Conservation (phyloP, 2,329 filamentous ascomycete genomes). For the Sphaerulina musiva region DNA sequence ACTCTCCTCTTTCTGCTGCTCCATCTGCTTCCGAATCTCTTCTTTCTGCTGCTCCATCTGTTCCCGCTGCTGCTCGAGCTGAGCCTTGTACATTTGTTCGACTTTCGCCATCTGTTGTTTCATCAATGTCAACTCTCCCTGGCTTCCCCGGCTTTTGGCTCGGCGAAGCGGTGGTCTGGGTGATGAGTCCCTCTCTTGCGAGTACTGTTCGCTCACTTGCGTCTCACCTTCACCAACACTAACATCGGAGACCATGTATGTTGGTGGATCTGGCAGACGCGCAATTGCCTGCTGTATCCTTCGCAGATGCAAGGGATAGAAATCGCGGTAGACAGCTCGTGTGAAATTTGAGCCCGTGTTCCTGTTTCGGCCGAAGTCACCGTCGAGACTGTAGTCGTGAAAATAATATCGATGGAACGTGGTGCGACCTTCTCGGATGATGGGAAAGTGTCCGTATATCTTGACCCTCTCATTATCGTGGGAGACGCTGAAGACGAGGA, state of each 20-base stretch:
- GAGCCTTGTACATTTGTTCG: slow-evolving; percentile 12
- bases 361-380: too few species aligned
- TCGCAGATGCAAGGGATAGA: slow-evolving; percentile 5
- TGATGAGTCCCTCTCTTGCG: slow-evolving; percentile 10
- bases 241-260: slow-evolving; percentile 7
- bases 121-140: slow-evolving; percentile 11
- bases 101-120: slow-evolving; percentile 13
- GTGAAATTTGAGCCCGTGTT: too few species aligned
- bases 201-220: slow-evolving; percentile 10
- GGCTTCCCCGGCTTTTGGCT: slow-evolving; percentile 9
- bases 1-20: slow-evolving; percentile 5
- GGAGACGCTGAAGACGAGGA: too few species aligned
- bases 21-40: not conserved
- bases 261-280: slow-evolving; percentile 6
- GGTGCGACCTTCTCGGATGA: too few species aligned
- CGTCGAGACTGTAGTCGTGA: too few species aligned
- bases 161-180: slow-evolving; percentile 8
- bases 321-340: too few species aligned
- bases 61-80: slow-evolving; percentile 14
- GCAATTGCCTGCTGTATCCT: slow-evolving; percentile 12
- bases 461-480: too few species aligned
- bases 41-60: slow-evolving; percentile 1
- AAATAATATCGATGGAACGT: too few species aligned
- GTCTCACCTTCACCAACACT: slow-evolving; percentile 6
- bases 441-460: too few species aligned